Evolutionary conservation across 371 early-diverging fungal genomes (phyloP).

Genomic region (Haplosporangium sp.): DNA sequence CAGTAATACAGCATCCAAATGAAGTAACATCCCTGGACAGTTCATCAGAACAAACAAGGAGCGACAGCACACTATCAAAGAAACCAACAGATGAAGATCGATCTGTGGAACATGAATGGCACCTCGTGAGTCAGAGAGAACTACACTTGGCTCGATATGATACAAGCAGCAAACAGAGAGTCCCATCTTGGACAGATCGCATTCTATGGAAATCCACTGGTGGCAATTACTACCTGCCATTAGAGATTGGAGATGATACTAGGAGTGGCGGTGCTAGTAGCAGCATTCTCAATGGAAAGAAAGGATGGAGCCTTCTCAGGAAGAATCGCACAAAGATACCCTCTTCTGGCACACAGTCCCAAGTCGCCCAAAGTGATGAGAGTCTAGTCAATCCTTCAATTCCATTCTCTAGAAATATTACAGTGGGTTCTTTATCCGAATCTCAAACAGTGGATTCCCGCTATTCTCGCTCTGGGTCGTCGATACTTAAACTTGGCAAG

Average conservation of each 20-base stretch:
- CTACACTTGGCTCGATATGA: slow-evolving; percentile 65
- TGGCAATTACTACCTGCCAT: slow-evolving; percentile 32
- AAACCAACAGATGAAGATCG: not conserved
- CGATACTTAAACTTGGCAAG: slow-evolving; percentile 13
- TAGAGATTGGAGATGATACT: slow-evolving; percentile 44
- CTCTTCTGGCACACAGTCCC: not conserved
- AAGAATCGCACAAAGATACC: slow-evolving; percentile 11
- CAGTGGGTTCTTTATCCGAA: not conserved
- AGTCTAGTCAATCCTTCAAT: not conserved
- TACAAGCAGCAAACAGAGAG: slow-evolving; percentile 83
- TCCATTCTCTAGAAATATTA: not conserved
- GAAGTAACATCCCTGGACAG: not conserved
- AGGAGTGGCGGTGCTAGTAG: slow-evolving; percentile 6
- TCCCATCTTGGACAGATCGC: slow-evolving; percentile 94
- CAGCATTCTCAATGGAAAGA: not conserved
- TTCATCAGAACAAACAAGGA: not conserved
- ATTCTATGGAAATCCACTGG: slow-evolving; percentile 75
- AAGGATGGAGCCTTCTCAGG: slow-evolving; percentile 30
- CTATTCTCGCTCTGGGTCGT: slow-evolving; percentile 5
- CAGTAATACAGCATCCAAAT: not conserved
- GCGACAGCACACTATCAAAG: not conserved
- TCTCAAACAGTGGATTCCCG: not conserved
- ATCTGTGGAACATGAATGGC: slow-evolving; percentile 7
- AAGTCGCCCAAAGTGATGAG: not conserved
- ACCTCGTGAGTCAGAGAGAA: slow-evolving; percentile 14